Percentiles rank a stretch among this genome's conserved stretches.
Conservation (phyloP, 331 rosid species). For the Arachis monticola region DNA sequence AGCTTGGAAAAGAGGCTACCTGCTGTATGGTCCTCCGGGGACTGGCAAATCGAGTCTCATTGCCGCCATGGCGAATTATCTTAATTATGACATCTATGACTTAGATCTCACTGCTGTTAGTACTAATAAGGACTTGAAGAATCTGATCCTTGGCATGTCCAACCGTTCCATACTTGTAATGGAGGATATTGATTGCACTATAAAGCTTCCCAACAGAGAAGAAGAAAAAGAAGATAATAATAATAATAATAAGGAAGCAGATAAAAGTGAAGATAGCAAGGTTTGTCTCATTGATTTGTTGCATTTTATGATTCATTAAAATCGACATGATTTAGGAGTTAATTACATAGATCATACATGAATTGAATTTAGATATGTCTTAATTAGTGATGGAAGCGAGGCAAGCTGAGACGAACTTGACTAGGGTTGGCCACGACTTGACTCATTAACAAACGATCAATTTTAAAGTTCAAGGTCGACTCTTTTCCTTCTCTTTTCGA, state of each 20-base stretch:
- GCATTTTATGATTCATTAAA: not conserved
- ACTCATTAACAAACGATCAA: no score
- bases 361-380: no score
- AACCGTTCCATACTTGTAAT: constrained; percentile 35
- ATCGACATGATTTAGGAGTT: not conserved
- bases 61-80: constrained; percentile 39
- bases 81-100: constrained; percentile 35
- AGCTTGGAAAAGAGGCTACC: constrained; percentile 37
- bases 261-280: constrained; percentile 4
- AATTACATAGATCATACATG: no score
- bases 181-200: constrained; percentile 37
- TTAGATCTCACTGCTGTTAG: constrained; percentile 9
- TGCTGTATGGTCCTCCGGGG: constrained; percentile 38
- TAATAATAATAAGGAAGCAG: not conserved
- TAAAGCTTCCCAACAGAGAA: constrained; percentile 27
- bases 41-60: constrained; percentile 36
- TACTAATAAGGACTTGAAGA: not conserved
- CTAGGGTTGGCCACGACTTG: no score
- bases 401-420: no score
- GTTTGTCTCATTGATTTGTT: not conserved
- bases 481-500: not conserved
- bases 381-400: no score
- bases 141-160: constrained; percentile 23
- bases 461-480: no score
- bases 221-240: not conserved